These are phyloP conservation scores for Phialemoniopsis sp. DNA, from an alignment of 2,329 filamentous ascomycete genomes.

Conservation along the genomic window DNA sequence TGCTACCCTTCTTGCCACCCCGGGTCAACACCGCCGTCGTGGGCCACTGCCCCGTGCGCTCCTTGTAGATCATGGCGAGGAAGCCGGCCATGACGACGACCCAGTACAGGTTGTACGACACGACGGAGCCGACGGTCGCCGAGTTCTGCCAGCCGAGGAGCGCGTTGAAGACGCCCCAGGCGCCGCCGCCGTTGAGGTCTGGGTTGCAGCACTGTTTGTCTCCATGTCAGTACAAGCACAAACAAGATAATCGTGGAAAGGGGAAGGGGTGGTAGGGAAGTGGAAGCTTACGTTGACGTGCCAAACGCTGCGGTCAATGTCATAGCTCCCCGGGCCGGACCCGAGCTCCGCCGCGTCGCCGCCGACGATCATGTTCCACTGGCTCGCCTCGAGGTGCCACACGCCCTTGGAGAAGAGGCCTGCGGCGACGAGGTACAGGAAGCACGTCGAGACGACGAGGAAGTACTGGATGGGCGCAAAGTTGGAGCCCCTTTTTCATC, in stretches of 20 bases:
- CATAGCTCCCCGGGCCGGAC: constrained; percentile 61
- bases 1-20: too few relatives aligned
- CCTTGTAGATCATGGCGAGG: constrained; percentile 60
- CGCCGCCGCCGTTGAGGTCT: constrained; percentile 65
- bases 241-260: neutral
- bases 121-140: constrained; percentile 81
- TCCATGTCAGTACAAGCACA: neutral
- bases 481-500: constrained; percentile 31
- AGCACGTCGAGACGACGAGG: constrained; percentile 75
- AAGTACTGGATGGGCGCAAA: constrained; percentile 36
- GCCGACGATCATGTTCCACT: constrained; percentile 27
- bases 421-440: constrained; percentile 80
- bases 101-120: constrained; percentile 90
- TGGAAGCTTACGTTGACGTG: constrained; percentile 54
- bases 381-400: constrained; percentile 68
- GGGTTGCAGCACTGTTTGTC: constrained; percentile 72
- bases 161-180: constrained; percentile 86
- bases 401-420: constrained; percentile 75
- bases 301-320: constrained; percentile 64
- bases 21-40: too few relatives aligned
- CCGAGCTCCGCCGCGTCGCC: constrained; percentile 58
- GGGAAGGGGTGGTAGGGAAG: constrained; percentile 2
- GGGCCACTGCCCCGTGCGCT: constrained; percentile 49
- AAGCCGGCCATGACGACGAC: constrained; percentile 64
- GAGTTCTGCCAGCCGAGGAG: constrained; percentile 86